Conservation (phyloP, 495 filamentous ascomycete species). For the Annulohypoxylon maeteangense region DNA sequence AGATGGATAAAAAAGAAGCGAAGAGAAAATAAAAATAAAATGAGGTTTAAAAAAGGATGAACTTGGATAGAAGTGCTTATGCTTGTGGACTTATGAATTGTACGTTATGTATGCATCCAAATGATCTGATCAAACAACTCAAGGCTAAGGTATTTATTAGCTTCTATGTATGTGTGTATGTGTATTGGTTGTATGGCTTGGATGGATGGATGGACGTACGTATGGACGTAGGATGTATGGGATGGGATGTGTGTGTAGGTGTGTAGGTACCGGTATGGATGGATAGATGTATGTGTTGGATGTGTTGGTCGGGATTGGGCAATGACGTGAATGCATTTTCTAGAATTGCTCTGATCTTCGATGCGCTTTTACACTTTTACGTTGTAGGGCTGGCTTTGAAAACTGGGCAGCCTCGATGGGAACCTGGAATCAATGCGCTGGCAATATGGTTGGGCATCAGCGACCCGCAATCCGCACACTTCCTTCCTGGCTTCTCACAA, state of each 20-base stretch:
- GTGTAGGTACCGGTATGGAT: background rate
- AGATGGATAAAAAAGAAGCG: conserved; percentile 3
- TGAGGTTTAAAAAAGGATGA: conserved; percentile 12
- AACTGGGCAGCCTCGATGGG: conserved; percentile 42
- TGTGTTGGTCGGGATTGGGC: conserved; percentile 43
- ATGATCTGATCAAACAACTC: conserved; percentile 14
- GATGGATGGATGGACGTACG: conserved; percentile 8
- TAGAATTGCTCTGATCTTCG: conserved; percentile 43
- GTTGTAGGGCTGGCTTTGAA: conserved; percentile 39
- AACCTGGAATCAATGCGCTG: conserved; percentile 45
- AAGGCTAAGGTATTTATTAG: conserved; percentile 14
- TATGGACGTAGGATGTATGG: conserved; percentile 3
- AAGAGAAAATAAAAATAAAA: background rate
- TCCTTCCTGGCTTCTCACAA: background rate
- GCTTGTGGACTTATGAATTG: conserved; percentile 22
- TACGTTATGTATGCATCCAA: conserved; percentile 19
- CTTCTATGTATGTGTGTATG: conserved; percentile 10
- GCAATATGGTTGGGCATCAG: conserved; percentile 52
- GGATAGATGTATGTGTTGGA: background rate
- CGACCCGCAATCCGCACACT: conserved; percentile 20
- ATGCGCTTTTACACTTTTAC: conserved; percentile 34
- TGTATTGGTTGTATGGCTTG: background rate
- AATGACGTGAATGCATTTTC: conserved; percentile 42
- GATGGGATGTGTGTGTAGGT: background rate
- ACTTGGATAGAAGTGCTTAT: conserved; percentile 28